A percentile compares a stretch with the other conserved stretches of the same genome.
phyloP scores from a whole-genome alignment of 2,329 filamentous ascomycete species.

The Aspergillus sclerotialis region DNA sequence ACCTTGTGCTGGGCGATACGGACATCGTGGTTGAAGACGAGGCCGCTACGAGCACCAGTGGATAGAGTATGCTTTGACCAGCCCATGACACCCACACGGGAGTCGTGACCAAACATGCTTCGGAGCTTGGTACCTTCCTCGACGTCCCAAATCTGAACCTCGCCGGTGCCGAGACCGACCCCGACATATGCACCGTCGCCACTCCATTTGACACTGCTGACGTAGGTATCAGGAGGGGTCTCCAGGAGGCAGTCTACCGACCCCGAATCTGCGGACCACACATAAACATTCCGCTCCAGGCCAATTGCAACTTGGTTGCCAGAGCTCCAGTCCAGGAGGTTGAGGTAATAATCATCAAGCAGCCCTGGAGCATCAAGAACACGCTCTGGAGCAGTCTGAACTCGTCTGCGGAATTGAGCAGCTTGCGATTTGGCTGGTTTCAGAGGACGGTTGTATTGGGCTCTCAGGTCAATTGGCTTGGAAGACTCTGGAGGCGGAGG shows the following conservation, averaged over 20 bases:
- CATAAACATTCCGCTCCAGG: conserved; percentile 92
- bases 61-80: conserved; percentile 99
- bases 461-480: conserved; percentile 93
- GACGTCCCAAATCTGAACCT: conserved; percentile 99
- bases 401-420: conserved; percentile 82
- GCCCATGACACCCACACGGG: conserved; percentile 93
- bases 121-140: conserved; percentile 91
- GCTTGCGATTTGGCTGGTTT: conserved; percentile 67
- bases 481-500: conserved; percentile 95
- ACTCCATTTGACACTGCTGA: conserved; percentile 98
- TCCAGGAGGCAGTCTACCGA: conserved; percentile 84
- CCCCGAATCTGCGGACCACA: conserved; percentile 95
- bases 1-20: conserved; percentile 97
- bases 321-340: conserved; percentile 96
- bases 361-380: conserved; percentile 93
- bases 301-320: conserved; percentile 97
- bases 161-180: conserved; percentile 87
- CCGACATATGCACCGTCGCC: conserved; percentile 94
- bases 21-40: conserved; percentile 98
- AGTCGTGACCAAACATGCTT: conserved; percentile 97
- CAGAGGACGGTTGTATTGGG: conserved; percentile 95
- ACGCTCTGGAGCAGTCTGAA: conserved; percentile 90
- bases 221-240: conserved; percentile 82
- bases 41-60: conserved; percentile 85
- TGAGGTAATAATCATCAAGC: conserved; percentile 98